Evolutionary conservation across 225 moss, liverwort and hornwort genomes (phyloP), one percentile per base, ranked within the genome.

Genomic region (Pseudisothecium myosuroides): DNA sequence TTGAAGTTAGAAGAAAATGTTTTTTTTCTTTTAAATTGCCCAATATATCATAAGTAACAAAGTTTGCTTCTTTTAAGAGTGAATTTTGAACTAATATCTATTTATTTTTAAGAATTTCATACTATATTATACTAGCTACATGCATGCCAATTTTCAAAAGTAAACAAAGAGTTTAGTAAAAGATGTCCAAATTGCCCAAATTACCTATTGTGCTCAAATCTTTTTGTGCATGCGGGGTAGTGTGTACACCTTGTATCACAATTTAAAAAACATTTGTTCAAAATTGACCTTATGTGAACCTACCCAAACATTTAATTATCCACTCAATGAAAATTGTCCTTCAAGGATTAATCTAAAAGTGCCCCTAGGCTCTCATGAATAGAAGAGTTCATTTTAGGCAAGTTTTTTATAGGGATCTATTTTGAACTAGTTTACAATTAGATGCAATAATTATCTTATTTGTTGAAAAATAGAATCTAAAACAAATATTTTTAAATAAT

Each of bases 321-420:
- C 21, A 21, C 21, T 37, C 21, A 67, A 37, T 3, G 17, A 69
- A 27, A 43, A 14, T 17, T 47, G 45, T 11, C 10, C 29, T 29
- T 73, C 2, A 45, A 43, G 10, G 6, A 10, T 45, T 72, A 17
- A 10, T 0, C 2, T 6, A 29, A 26, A 73, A 45, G 3, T 1
- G 0, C 1, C 29, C 28, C 3, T 45, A 15, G 28, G 17, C 43
- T 73, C 28, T 73, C 10, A 73, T 5, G 0, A 45, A 45, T 28
- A 28, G 11, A 17, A 6, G n/a, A 16, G 3, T 28, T 72, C 10
- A 72, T 17, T 31, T 47, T 29, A 47, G 47, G 47, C 31, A 31
- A 74, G 47, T 18, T 0, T 47, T 74, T 4, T 0, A 11, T 17
- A 11, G 47, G 14, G 2, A 47, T 19, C 0, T 6, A 0, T 18